Evolutionary conservation across 169 alveolate genomes (phyloP), one percentile per base, ranked within the genome.

Genomic region (Eimeria praecox): DNA sequence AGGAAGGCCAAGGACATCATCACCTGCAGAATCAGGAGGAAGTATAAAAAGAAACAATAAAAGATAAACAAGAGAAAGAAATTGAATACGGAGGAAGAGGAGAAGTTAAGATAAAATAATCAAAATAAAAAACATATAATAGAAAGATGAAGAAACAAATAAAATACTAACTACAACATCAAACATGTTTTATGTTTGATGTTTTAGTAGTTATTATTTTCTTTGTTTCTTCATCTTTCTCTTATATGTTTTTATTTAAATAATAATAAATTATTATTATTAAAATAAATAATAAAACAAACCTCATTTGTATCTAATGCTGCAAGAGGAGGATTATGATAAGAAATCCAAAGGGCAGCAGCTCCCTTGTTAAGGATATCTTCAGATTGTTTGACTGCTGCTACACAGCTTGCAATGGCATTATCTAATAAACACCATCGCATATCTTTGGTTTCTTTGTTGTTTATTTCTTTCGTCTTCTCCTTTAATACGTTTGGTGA

Each of bases 321-420:
- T 92, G 96, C 95, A 14, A 95, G 96, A 18, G 98, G 98, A 16
- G 99, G 99, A 71, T 97, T 98, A 94, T 97, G 97, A 66, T 96
- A 97, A 22, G 98, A 96, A n/a, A 98, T 94, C 98, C 98, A 98
- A 56, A 98, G 96, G 14, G 98, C 98, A 90, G 97, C 97, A 2
- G 98, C 98, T 2, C 99, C 99, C 90, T 97, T 98, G 38, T 97
- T 96, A 24, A 98, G 92, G 35, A 98, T 96, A 83, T 96, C 95
- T 44, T 97, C 98, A 6, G 97, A 97, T 0, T 93, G 86, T 40
- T 97, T 94, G 42, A 97, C 98, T 14, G 98, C 96, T 54, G 86
- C 94, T 64, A 89, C 83, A 87, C 98, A 97, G 49, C 96, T 94
- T 40, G 82, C 66, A 80, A 97, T 82, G 12, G 97, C 97, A n/a